These are phyloP conservation scores for Trametes meyenii DNA, from an alignment of 768 basidiomycete species.

Conservation along the genomic window DNA sequence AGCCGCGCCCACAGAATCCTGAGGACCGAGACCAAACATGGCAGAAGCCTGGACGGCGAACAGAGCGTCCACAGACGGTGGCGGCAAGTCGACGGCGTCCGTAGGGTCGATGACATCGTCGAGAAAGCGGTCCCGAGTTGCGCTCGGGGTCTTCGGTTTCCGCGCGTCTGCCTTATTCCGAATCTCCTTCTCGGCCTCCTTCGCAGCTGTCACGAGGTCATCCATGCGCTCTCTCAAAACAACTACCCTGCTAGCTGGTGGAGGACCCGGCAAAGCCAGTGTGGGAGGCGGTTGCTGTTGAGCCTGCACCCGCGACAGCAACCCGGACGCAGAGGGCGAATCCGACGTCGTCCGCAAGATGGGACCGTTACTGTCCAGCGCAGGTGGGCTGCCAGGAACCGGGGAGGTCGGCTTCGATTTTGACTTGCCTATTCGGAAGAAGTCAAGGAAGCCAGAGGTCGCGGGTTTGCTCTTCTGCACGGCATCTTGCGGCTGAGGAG, in stretches of 20 bases:
- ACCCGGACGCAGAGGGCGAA: conserved; percentile 52
- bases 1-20: conserved; percentile 76
- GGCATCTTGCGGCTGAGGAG: conserved; percentile 38
- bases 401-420: conserved; percentile 62
- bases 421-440: conserved; percentile 69
- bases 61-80: conserved; percentile 65
- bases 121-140: conserved; percentile 41
- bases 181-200: conserved; percentile 75
- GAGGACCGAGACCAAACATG: conserved; percentile 69
- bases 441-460: conserved; percentile 63
- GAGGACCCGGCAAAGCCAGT: conserved; percentile 34
- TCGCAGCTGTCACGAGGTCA: conserved; percentile 69
- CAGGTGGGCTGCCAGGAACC: conserved; percentile 33
- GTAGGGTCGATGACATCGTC: conserved; percentile 80
- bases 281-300: conserved; percentile 42
- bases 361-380: conserved; percentile 27
- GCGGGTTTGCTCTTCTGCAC: conserved; percentile 50
- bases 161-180: conserved; percentile 53
- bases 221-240: conserved; percentile 84
- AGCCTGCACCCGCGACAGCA: conserved; percentile 32
- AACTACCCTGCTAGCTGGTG: conserved; percentile 50
- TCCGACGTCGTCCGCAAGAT: conserved; percentile 66
- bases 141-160: conserved; percentile 47
- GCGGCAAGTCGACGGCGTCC: conserved; percentile 79
- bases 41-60: conserved; percentile 79